Evolutionary conservation across 78 protist species (phyloP), one percentile per base, ranked within the genome.

Genomic region (Ministeria vibrans): DNA sequence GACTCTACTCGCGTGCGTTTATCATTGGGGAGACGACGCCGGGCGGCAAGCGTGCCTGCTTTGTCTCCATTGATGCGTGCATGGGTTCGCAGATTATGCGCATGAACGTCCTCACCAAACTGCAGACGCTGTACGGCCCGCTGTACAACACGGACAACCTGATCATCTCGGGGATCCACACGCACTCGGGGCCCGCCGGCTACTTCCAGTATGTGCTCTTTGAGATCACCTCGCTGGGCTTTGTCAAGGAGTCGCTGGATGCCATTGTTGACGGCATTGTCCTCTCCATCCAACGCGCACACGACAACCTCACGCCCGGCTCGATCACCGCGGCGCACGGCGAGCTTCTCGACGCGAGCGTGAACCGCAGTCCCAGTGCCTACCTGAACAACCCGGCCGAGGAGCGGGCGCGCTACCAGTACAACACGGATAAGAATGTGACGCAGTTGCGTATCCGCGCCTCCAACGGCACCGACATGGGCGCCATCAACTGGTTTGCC

Each of bases 121-220:
- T 88, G 7, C 51, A 76, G 62, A 78, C 25, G 20, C 43, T 45
- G n/a, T 81, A 55, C 51, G 85, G 83, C 5, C 51, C 51, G 22
- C 34, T 78, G 13, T 87, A 87, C 68, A 44, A 62, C n/a, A 42
- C 71, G 13, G 88, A 70, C 23, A 90, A 86, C 72, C 81, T 90
- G 22, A 44, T 82, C 41, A 38, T 90, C 32, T 62, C 85, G 55
- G 93, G 90, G 59, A 79, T 70, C 62, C 93, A 90, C 75, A 86
- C 93, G 39, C 93, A 90, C 77, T 75, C 88, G 22, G 90, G 90
- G 6, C 88, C 90, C n/a, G 93, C 83, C 7, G 93, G 90, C 38
- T 90, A 79, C 44, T 63, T 71, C 78, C 74, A 66, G 71, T 90
- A 83, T 61, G 74, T 87, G 32, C 41, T 90, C 36, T 90, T 85